phyloP scores from a whole-genome alignment of 805 yeast species.

The Scheffersomyces spartinae region DNA sequence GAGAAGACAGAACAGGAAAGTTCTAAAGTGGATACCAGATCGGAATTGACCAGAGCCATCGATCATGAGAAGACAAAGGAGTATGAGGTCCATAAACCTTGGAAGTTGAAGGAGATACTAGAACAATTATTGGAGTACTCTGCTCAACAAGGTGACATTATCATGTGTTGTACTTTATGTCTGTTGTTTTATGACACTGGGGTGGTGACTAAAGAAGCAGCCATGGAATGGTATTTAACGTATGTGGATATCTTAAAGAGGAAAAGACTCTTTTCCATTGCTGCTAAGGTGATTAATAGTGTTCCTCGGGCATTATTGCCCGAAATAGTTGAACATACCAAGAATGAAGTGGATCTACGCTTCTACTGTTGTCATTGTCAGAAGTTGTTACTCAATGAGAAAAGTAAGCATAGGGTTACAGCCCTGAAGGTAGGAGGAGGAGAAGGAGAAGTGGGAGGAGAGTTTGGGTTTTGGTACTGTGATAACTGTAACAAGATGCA shows the following conservation, averaged over 20 bases:
- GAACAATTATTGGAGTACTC: slow-evolving; percentile 43
- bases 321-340: slow-evolving; percentile 19
- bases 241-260: slow-evolving; percentile 46
- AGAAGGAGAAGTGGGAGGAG: slow-evolving; percentile 16
- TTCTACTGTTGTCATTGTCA: slow-evolving; percentile 55
- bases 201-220: slow-evolving; percentile 13
- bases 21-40: slow-evolving; percentile 6
- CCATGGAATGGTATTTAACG: slow-evolving; percentile 44
- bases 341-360: slow-evolving; percentile 23
- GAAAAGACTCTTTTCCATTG: slow-evolving; percentile 40
- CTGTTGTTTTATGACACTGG: slow-evolving; percentile 35
- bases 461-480: slow-evolving; percentile 79
- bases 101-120: slow-evolving; percentile 44
- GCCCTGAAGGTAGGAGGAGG: slow-evolving; percentile 1
- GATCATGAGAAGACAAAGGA: slow-evolving; percentile 5
- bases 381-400: slow-evolving; percentile 47
- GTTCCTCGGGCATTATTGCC: slow-evolving; percentile 19
- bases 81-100: slow-evolving; percentile 27
- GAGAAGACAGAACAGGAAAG: slow-evolving; percentile 7
- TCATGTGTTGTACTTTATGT: slow-evolving; percentile 47
- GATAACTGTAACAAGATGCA: slow-evolving; percentile 50
- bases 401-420: slow-evolving; percentile 26
- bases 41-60: slow-evolving; percentile 16
- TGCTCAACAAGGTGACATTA: slow-evolving; percentile 49
- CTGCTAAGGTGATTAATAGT: slow-evolving; percentile 42